Percentiles rank a stretch among this genome's conserved stretches.
These are phyloP conservation scores for Suhomyces coccinellae DNA, from an alignment of 1,139 yeast species.

Conservation along the genomic window DNA sequence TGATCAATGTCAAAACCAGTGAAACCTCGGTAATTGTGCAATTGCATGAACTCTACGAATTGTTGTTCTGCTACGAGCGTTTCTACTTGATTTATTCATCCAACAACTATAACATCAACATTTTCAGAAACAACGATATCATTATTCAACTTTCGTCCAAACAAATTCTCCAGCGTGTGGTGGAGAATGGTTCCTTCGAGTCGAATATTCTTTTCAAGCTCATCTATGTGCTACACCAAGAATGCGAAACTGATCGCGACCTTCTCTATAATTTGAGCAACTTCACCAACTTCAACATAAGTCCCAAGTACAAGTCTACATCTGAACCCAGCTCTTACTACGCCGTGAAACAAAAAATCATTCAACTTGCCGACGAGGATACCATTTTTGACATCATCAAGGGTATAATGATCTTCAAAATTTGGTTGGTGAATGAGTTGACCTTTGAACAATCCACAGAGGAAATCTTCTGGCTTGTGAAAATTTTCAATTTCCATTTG, in stretches of 20 bases:
- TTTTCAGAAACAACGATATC: constrained; percentile 24
- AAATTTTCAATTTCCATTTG: constrained; percentile 23
- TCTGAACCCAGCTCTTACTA: constrained; percentile 1
- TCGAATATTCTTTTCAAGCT: constrained; percentile 17
- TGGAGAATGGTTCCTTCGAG: constrained; percentile 12
- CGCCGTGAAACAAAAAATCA: constrained; percentile 5
- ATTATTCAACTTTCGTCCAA: constrained; percentile 16
- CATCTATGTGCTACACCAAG: constrained; percentile 18
- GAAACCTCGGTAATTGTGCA: constrained; percentile 25
- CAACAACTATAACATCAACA: constrained; percentile 23
- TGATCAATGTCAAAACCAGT: constrained; percentile 30
- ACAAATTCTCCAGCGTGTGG: constrained; percentile 10
- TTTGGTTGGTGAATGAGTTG: constrained; percentile 31
- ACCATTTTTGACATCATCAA: constrained; percentile 22
- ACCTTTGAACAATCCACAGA: constrained; percentile 19
- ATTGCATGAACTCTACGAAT: constrained; percentile 38
- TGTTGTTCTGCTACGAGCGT: constrained; percentile 35
- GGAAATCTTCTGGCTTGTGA: constrained; percentile 27
- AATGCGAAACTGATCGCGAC: constrained; percentile 15
- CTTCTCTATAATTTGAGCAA: constrained; percentile 14
- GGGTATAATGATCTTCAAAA: constrained; percentile 32
- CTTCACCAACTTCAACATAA: constrained; percentile 17
- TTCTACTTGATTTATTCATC: constrained; percentile 34
- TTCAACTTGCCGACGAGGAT: constrained; percentile 11
- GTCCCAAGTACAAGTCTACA: constrained; percentile 5